Percentiles rank a stretch among this genome's conserved stretches.
Evolutionary conservation across 495 filamentous ascomycete species (phyloP).

Genomic region (Penicillium lividum): DNA sequence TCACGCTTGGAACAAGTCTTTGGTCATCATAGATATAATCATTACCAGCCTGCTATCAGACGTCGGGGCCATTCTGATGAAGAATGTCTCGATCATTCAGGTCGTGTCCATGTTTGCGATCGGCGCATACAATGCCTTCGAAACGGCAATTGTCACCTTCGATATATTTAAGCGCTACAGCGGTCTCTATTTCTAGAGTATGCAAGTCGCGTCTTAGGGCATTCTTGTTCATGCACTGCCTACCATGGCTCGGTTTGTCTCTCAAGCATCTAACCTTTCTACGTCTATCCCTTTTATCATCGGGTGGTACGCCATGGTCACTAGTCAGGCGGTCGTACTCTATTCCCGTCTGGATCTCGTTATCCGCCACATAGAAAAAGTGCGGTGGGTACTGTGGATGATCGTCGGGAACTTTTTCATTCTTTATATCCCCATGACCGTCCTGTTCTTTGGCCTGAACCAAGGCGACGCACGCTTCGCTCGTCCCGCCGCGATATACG

Average conservation of each 20-base stretch:
- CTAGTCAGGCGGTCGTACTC: conserved; percentile 8
- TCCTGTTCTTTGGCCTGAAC: conserved; percentile 3
- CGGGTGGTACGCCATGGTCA: conserved; percentile 11
- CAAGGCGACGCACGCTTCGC: not conserved
- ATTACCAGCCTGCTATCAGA: not conserved
- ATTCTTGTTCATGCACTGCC: conserved; percentile 11
- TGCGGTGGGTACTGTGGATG: conserved; percentile 34
- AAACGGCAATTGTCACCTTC: conserved; percentile 4
- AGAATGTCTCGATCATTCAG: conserved; percentile 3
- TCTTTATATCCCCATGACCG: conserved; percentile 6
- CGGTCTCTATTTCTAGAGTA: conserved; percentile 10
- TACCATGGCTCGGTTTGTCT: conserved; percentile 7
- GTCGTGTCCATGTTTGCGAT: conserved; percentile 2
- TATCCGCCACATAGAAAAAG: not conserved
- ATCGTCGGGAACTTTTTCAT: conserved; percentile 44
- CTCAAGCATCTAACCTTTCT: conserved; percentile 7
- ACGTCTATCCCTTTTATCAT: conserved; percentile 10
- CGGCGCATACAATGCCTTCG: conserved; percentile 5
- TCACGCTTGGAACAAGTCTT: not conserved
- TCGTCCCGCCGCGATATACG: conserved; percentile 5
- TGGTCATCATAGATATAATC: not conserved
- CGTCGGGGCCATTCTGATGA: not conserved
- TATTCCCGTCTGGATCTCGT: conserved; percentile 4
- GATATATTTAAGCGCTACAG: not conserved
- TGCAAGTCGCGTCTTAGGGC: conserved; percentile 6